Evolutionary conservation across 2,329 filamentous ascomycete species (phyloP).

Genomic region (Apiospora koreana): DNA sequence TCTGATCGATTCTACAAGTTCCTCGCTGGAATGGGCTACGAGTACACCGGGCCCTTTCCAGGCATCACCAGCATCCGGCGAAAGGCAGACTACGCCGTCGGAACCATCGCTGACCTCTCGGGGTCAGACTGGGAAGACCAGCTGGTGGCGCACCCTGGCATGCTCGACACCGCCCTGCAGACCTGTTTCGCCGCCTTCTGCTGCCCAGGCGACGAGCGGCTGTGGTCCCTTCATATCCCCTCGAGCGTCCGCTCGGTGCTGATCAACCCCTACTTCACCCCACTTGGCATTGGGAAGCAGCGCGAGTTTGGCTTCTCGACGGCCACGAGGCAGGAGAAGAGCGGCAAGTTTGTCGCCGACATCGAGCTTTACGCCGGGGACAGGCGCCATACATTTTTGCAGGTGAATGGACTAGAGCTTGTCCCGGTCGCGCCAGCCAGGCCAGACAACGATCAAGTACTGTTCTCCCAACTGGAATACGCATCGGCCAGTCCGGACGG

Average conservation of each 20-base stretch:
- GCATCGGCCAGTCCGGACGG: too few species aligned
- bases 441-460: too few species aligned
- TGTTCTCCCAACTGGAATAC: too few species aligned
- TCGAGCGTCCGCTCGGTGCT: constrained; percentile 21
- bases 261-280: background rate
- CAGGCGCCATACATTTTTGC: too few species aligned
- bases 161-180: constrained; percentile 34
- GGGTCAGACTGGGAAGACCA: background rate
- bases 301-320: background rate
- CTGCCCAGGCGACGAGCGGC: constrained; percentile 29
- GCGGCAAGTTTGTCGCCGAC: background rate
- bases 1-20: background rate
- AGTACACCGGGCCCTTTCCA: background rate
- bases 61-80: too few species aligned
- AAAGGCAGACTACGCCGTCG: too few species aligned
- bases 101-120: too few species aligned
- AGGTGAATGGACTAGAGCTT: too few species aligned
- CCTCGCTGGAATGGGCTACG: background rate
- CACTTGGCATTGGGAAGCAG: too few species aligned
- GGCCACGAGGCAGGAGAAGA: background rate
- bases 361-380: background rate
- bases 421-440: too few species aligned
- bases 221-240: constrained; percentile 27
- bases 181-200: constrained; percentile 29
- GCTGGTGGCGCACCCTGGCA: constrained; percentile 26